phyloP scores from a whole-genome alignment of 495 filamentous ascomycete genomes.

The Chlorociboria aeruginascens region DNA sequence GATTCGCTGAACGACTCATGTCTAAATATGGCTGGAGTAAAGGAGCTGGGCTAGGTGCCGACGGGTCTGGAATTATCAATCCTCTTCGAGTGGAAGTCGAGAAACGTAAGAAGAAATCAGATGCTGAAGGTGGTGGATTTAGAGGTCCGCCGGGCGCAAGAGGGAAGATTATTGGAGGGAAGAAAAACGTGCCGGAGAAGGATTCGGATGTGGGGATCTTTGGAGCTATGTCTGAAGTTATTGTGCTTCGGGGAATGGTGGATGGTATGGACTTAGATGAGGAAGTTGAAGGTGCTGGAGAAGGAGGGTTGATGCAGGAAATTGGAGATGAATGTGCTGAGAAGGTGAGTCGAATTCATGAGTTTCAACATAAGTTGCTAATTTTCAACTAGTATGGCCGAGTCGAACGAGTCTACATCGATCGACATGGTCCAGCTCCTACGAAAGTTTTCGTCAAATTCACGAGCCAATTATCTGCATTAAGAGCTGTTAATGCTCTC shows the following conservation, averaged over 20 bases:
- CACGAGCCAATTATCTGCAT: constrained; percentile 61
- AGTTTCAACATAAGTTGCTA: constrained; percentile 1
- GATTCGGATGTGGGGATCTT: constrained; percentile 45
- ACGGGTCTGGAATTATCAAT: constrained; percentile 66
- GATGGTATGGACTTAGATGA: constrained; percentile 59
- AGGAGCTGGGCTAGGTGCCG: constrained; percentile 75
- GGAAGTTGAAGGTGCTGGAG: constrained; percentile 47
- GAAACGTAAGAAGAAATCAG: constrained; percentile 65
- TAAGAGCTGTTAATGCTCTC: constrained; percentile 78
- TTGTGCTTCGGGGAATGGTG: constrained; percentile 70
- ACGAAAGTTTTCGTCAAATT: constrained; percentile 82
- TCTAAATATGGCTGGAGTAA: constrained; percentile 87
- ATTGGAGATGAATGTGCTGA: constrained; percentile 86
- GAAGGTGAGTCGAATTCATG: constrained; percentile 37
- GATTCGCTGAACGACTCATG: constrained; percentile 78
- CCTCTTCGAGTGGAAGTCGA: constrained; percentile 73
- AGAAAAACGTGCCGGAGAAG: constrained; percentile 34
- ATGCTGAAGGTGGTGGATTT: constrained; percentile 71
- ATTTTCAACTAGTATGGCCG: constrained; percentile 54
- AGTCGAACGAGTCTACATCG: constrained; percentile 73
- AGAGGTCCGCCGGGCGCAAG: constrained; percentile 46
- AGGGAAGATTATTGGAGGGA: constrained; percentile 72
- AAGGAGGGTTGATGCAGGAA: constrained; percentile 71
- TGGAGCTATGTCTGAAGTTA: constrained; percentile 65
- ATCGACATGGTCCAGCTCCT: constrained; percentile 37